These are phyloP conservation scores for Yamadazyma songkhlaensis DNA, from an alignment of 1,139 yeast species.

Conservation along the genomic window DNA sequence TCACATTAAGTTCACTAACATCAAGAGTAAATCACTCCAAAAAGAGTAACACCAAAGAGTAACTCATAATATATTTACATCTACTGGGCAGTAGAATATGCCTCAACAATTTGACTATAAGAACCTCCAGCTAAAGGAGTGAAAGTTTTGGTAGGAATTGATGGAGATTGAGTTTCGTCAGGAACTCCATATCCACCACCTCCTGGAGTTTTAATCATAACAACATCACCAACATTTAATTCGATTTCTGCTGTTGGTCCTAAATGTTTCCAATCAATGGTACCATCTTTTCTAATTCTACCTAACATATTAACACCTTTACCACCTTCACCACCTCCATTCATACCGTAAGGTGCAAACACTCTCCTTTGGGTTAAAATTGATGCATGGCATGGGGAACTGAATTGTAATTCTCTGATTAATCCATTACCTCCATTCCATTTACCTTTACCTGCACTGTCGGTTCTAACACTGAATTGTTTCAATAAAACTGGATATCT, in stretches of 20 bases:
- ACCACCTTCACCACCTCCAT: constrained; percentile 43
- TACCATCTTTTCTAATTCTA: constrained; percentile 22
- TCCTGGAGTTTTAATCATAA: constrained; percentile 49
- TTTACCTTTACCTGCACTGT: constrained; percentile 36
- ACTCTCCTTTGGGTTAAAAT: constrained; percentile 22
- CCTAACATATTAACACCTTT: constrained; percentile 62
- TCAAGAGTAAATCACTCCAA: too few relatives aligned
- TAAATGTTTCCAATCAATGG: constrained; percentile 21
- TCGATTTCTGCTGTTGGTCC: constrained; percentile 22
- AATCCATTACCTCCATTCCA: constrained; percentile 35
- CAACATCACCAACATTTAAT: constrained; percentile 35
- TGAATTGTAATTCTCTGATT: constrained; percentile 21
- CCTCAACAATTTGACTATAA: constrained; percentile 11
- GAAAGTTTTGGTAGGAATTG: neutral
- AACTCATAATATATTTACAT: neutral
- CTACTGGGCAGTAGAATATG: constrained; percentile 14
- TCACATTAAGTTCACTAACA: too few relatives aligned
- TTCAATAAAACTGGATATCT: constrained; percentile 33
- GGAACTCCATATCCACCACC: constrained; percentile 51
- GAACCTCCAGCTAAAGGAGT: constrained; percentile 14
- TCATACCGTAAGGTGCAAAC: constrained; percentile 19
- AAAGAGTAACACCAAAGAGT: too few relatives aligned
- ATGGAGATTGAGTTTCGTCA: neutral
- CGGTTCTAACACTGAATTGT: constrained; percentile 28
- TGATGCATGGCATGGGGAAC: constrained; percentile 18